Percentiles rank a stretch among this genome's conserved stretches.
Evolutionary conservation across 2,329 filamentous ascomycete species (phyloP).

Genomic region (Hypoxylon sp.): DNA sequence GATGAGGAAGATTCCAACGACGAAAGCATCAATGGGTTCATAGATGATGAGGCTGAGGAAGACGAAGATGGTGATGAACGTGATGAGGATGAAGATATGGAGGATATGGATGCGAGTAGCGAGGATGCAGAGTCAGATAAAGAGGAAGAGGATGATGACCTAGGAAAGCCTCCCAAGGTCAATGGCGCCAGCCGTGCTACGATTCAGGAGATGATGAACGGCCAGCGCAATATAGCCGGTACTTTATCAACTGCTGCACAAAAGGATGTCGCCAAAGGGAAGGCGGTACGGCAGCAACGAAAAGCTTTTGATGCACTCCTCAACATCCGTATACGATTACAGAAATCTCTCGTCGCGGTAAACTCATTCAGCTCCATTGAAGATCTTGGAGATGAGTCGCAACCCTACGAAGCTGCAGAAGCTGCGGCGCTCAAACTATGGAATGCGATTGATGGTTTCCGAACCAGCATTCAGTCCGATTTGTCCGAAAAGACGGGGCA

Average conservation of each 20-base stretch:
- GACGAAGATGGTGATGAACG: conserved; percentile 54
- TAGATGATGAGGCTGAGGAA: conserved; percentile 50
- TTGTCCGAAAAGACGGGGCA: conserved; percentile 63
- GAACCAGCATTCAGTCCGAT: conserved; percentile 70
- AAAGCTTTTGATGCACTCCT: conserved; percentile 89
- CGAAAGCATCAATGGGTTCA: conserved; percentile 35
- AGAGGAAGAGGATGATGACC: conserved; percentile 54
- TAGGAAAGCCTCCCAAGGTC: conserved; percentile 53
- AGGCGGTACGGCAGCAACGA: conserved; percentile 87
- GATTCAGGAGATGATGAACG: conserved; percentile 76
- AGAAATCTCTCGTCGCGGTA: conserved; percentile 87
- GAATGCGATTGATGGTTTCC: conserved; percentile 82
- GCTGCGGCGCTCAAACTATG: conserved; percentile 87
- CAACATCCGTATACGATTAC: conserved; percentile 90
- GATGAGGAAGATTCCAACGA: conserved; percentile 45
- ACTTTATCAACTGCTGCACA: conserved; percentile 75
- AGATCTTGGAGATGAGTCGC: conserved; percentile 60
- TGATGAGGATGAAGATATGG: conserved; percentile 58
- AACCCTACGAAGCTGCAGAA: conserved; percentile 83
- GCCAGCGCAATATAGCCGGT: conserved; percentile 76
- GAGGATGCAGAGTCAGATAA: conserved; percentile 56
- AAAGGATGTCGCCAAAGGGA: conserved; percentile 86
- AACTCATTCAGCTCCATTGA: conserved; percentile 76
- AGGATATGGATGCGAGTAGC: conserved; percentile 52
- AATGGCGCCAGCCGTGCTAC: conserved; percentile 65